These are phyloP conservation scores for Galeopsis tetrahit DNA, from an alignment of 257 asterid genomes.

Conservation along the genomic window DNA sequence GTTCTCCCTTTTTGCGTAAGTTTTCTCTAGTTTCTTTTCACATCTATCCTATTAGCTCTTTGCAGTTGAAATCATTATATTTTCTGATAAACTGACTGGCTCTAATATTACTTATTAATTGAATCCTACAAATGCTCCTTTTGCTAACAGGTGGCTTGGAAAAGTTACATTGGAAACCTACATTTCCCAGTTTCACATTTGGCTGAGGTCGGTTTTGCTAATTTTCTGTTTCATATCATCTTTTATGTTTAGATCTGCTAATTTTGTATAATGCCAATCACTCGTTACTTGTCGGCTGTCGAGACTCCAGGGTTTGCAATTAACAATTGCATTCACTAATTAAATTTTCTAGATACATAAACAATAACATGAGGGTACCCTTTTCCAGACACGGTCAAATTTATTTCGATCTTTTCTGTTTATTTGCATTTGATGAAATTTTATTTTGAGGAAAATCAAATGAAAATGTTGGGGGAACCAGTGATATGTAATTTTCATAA, in stretches of 20 bases:
- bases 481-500: background rate
- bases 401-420: background rate
- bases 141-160: slow-evolving; percentile 85
- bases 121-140: slow-evolving; percentile 34
- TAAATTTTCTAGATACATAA: background rate
- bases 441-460: background rate
- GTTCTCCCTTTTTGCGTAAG: slow-evolving; percentile 94
- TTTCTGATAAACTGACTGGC: background rate
- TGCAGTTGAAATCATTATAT: background rate
- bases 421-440: slow-evolving; percentile 6
- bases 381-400: background rate
- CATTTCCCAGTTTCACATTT: slow-evolving; percentile 97
- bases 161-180: slow-evolving; percentile 93
- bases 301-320: slow-evolving; percentile 8
- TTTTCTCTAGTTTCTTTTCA: background rate
- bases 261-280: background rate
- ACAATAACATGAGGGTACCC: background rate
- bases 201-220: slow-evolving; percentile 72
- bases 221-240: slow-evolving; percentile 1
- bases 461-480: background rate
- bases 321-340: background rate
- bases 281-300: background rate
- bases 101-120: slow-evolving; percentile 31
- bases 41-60: background rate
- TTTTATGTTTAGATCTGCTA: background rate